phyloP scores from a whole-genome alignment of 768 basidiomycete genomes.

The Lactarius indigo region DNA sequence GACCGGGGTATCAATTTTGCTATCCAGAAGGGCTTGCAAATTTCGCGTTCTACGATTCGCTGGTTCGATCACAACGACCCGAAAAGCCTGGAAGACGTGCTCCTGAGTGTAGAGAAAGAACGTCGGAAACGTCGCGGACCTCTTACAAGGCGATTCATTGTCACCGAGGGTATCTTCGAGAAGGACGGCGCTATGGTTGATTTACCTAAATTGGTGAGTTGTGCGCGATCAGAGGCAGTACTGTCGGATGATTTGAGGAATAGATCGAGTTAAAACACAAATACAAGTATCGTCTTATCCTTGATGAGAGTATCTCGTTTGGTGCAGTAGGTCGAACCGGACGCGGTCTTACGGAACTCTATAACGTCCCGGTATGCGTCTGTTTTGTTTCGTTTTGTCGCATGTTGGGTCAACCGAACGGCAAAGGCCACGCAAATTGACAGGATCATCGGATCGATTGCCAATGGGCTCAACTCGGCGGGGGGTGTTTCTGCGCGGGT shows the following conservation, averaged over 20 bases:
- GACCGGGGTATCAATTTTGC: constrained; percentile 96
- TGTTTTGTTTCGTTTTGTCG: background rate
- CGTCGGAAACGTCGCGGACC: constrained; percentile 76
- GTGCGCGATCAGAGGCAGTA: background rate
- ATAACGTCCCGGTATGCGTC: constrained; percentile 80
- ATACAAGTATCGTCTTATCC: constrained; percentile 91
- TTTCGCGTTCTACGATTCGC: constrained; percentile 84
- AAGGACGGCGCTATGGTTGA: constrained; percentile 91
- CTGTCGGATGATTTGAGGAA: background rate
- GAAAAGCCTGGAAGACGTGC: constrained; percentile 85
- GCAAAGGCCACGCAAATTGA: constrained; percentile 61
- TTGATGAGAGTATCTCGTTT: constrained; percentile 94
- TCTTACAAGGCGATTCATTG: constrained; percentile 88
- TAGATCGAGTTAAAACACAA: constrained; percentile 95
- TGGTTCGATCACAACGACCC: constrained; percentile 98
- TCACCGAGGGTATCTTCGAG: constrained; percentile 96
- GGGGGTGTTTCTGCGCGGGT: constrained; percentile 97
- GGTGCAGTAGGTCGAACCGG: constrained; percentile 91
- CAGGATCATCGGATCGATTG: constrained; percentile 87
- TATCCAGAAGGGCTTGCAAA: constrained; percentile 95
- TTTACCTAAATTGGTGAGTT: constrained; percentile 81
- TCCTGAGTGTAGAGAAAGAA: constrained; percentile 81
- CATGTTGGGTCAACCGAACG: background rate
- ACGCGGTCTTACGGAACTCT: constrained; percentile 90
- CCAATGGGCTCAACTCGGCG: constrained; percentile 89